A percentile compares a stretch with the other conserved stretches of the same genome.
Evolutionary conservation across 2,329 filamentous ascomycete species (phyloP).

Genomic region (Beauveria scarabaeidicola): DNA sequence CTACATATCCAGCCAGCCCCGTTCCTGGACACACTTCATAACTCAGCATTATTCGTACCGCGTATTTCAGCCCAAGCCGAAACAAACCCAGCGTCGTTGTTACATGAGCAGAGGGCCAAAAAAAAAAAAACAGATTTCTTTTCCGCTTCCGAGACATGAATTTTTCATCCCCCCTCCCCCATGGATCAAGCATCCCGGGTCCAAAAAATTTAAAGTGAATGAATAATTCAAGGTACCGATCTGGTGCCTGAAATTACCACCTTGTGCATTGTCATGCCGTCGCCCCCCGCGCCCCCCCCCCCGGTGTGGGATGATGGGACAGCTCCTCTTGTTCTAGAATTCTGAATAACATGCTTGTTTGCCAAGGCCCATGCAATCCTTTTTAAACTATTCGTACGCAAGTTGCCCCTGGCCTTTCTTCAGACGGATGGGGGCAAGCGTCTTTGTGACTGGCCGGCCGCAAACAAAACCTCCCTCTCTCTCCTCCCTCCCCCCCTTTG

Average conservation of each 20-base stretch:
- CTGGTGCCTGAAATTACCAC: conserved; percentile 3
- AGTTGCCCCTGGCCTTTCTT: neutral
- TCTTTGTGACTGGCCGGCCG: neutral
- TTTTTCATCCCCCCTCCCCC: too few relatives aligned
- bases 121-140: neutral
- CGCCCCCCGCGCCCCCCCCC: neutral
- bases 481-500: too few relatives aligned
- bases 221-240: neutral
- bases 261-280: neutral
- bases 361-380: too few relatives aligned
- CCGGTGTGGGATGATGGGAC: too few relatives aligned
- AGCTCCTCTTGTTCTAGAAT: neutral
- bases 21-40: neutral
- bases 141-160: neutral
- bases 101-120: neutral
- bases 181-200: neutral
- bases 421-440: neutral
- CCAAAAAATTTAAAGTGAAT: neutral
- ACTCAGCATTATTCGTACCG: too few relatives aligned
- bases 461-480: neutral
- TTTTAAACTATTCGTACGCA: too few relatives aligned
- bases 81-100: too few relatives aligned
- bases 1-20: neutral
- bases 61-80: neutral
- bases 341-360: neutral